Evolutionary conservation across 2,329 filamentous ascomycete species (phyloP).

Genomic region (Ramichloridium luteum): DNA sequence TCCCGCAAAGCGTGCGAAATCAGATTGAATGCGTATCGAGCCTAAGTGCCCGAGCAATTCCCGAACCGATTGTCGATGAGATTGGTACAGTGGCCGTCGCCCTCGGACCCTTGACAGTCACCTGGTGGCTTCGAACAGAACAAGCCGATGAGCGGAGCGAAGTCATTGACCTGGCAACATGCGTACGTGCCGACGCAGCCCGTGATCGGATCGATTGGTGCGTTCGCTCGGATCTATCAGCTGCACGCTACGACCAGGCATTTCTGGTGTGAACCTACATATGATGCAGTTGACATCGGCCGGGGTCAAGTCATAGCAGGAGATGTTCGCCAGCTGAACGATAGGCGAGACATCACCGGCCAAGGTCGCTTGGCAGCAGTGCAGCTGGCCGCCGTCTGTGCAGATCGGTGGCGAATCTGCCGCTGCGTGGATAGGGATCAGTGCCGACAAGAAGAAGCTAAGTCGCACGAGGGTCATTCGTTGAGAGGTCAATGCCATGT

Average conservation of each 20-base stretch:
- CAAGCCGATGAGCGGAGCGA: conserved; percentile 8
- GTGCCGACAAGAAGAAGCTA: no score
- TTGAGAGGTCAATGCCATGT: no score
- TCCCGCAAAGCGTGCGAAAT: no score
- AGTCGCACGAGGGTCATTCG: no score
- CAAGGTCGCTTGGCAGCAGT: conserved; percentile 11
- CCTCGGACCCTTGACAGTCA: conserved; percentile 9
- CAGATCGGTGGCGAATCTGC: conserved; percentile 6
- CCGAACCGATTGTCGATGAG: conserved; percentile 1
- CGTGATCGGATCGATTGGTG: conserved; percentile 4
- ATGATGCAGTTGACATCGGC: conserved; percentile 13
- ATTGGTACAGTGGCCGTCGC: conserved; percentile 3
- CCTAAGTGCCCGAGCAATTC: conserved; percentile 3
- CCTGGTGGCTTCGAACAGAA: conserved; percentile 12
- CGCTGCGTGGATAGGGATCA: no score
- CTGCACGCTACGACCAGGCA: neutral
- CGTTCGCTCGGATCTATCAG: conserved; percentile 3
- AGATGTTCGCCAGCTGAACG: conserved; percentile 5
- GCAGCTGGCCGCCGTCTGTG: conserved; percentile 11
- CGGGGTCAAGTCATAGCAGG: conserved; percentile 13
- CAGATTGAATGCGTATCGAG: no score
- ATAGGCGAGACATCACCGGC: conserved; percentile 6
- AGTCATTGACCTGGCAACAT: conserved; percentile 13
- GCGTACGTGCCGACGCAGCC: conserved; percentile 9
- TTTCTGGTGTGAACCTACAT: conserved; percentile 2